phyloP scores from a whole-genome alignment of 2,329 filamentous ascomycete genomes.

The Neofusicoccum sp. region DNA sequence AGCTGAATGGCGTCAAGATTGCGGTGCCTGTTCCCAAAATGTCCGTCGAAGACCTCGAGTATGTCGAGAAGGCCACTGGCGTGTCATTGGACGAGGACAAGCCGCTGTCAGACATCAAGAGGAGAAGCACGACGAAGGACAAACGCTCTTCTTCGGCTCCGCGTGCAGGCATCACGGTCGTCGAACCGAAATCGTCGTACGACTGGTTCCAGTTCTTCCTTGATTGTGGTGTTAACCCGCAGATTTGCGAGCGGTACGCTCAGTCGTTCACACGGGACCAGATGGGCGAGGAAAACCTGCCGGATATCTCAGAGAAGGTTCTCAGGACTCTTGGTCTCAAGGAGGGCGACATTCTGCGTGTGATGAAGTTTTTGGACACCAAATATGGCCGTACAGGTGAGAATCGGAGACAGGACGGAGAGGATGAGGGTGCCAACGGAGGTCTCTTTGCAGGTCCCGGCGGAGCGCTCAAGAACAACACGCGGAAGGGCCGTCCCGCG shows the following conservation, averaged over 20 bases:
- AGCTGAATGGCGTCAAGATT: slow-evolving; percentile 97
- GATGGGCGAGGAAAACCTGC: slow-evolving; percentile 91
- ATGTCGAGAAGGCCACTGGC: slow-evolving; percentile 86
- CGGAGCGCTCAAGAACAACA: slow-evolving; percentile 91
- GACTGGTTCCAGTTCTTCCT: slow-evolving; percentile 99
- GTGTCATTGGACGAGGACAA: slow-evolving; percentile 90
- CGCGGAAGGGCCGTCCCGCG: slow-evolving; percentile 84
- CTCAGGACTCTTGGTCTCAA: slow-evolving; percentile 89
- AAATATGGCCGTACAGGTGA: slow-evolving; percentile 69
- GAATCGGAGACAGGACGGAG: slow-evolving; percentile 60
- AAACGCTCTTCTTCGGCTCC: slow-evolving; percentile 51
- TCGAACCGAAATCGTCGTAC: slow-evolving; percentile 71
- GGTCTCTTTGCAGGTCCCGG: slow-evolving; percentile 92
- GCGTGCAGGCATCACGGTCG: slow-evolving; percentile 63
- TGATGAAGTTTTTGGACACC: slow-evolving; percentile 84
- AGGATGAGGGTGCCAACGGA: slow-evolving; percentile 53
- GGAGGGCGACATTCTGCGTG: slow-evolving; percentile 93
- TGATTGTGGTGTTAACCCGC: slow-evolving; percentile 85
- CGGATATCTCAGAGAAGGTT: slow-evolving; percentile 82
- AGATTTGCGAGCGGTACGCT: slow-evolving; percentile 91
- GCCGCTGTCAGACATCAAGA: slow-evolving; percentile 79
- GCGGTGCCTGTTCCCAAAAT: slow-evolving; percentile 94
- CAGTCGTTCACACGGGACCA: slow-evolving; percentile 87
- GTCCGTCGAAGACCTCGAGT: slow-evolving; percentile 93
- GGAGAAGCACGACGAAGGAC: slow-evolving; percentile 45